Conservation (phyloP, 768 basidiomycete genomes). For the Naganishia kalamii region DNA sequence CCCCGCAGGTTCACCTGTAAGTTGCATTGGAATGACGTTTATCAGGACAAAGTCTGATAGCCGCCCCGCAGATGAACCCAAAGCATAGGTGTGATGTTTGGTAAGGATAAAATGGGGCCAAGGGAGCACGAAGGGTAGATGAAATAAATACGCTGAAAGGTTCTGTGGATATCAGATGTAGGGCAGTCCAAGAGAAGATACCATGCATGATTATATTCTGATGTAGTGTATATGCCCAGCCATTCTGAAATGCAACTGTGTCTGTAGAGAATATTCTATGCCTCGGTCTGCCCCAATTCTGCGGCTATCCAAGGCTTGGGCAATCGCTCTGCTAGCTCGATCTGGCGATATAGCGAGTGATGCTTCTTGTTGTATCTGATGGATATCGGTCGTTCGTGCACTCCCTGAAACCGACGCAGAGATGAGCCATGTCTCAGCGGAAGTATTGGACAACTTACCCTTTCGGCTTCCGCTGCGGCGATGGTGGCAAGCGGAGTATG, state of each 20-base stretch:
- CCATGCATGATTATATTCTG: no score
- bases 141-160: no score
- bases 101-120: slow-evolving; percentile 34
- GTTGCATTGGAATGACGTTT: slow-evolving; percentile 28
- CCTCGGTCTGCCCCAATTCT: no score
- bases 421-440: not conserved
- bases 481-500: slow-evolving; percentile 68
- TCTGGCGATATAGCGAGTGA: slow-evolving; percentile 16
- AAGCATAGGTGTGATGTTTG: slow-evolving; percentile 77
- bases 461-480: slow-evolving; percentile 18
- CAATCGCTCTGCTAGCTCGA: slow-evolving; percentile 16
- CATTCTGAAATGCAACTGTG: no score
- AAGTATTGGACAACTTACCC: not conserved
- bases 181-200: no score
- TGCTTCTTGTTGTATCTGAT: slow-evolving; percentile 12
- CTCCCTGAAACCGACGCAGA: not conserved
- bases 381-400: slow-evolving; percentile 17
- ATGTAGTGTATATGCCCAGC: no score
- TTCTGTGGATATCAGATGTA: no score
- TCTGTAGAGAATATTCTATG: no score
- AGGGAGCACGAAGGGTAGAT: not conserved
- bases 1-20: slow-evolving; percentile 64
- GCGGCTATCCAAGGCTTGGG: slow-evolving; percentile 24
- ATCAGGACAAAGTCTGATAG: not conserved
- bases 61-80: slow-evolving; percentile 62